A percentile compares a stretch with the other conserved stretches of the same genome.
These are phyloP conservation scores for Boletellus ananas DNA, from an alignment of 768 basidiomycete species.

Conservation along the genomic window DNA sequence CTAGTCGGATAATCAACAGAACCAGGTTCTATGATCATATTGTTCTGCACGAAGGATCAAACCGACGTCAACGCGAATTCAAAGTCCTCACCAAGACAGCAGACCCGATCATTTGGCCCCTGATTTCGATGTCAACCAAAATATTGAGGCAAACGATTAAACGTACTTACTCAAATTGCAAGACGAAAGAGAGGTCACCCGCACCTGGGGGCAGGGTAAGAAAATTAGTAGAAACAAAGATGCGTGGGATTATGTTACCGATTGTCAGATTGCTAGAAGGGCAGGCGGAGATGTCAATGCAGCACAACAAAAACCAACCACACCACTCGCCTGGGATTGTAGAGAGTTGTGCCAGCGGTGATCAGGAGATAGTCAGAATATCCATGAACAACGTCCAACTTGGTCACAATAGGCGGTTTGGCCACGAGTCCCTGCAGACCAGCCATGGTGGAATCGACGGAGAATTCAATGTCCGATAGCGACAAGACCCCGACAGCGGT, in stretches of 20 bases:
- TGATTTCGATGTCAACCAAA: slow-evolving; percentile 22
- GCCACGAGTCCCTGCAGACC: slow-evolving; percentile 64
- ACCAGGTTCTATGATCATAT: slow-evolving; percentile 59
- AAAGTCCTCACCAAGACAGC: slow-evolving; percentile 48
- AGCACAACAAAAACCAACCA: background rate
- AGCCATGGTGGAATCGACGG: slow-evolving; percentile 52
- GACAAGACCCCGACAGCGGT: slow-evolving; percentile 66
- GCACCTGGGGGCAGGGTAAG: slow-evolving; percentile 49
- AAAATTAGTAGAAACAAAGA: slow-evolving; percentile 1
- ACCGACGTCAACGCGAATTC: background rate
- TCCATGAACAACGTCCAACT: slow-evolving; percentile 65
- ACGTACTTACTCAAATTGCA: slow-evolving; percentile 50
- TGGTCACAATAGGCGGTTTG: slow-evolving; percentile 51
- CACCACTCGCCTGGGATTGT: slow-evolving; percentile 56
- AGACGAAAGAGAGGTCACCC: slow-evolving; percentile 59
- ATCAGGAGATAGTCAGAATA: slow-evolving; percentile 66
- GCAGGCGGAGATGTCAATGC: background rate
- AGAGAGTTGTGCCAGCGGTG: slow-evolving; percentile 55
- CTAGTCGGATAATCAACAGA: slow-evolving; percentile 53
- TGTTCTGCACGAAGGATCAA: slow-evolving; percentile 33
- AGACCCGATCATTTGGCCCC: slow-evolving; percentile 51
- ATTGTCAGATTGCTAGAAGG: slow-evolving; percentile 34
- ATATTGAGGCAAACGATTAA: background rate
- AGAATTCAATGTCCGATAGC: slow-evolving; percentile 54
- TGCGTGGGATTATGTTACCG: slow-evolving; percentile 21